A percentile compares a stretch with the other conserved stretches of the same genome.
Conservation (phyloP, 352 stramenopile species). For the Phytophthora citrophthora region DNA sequence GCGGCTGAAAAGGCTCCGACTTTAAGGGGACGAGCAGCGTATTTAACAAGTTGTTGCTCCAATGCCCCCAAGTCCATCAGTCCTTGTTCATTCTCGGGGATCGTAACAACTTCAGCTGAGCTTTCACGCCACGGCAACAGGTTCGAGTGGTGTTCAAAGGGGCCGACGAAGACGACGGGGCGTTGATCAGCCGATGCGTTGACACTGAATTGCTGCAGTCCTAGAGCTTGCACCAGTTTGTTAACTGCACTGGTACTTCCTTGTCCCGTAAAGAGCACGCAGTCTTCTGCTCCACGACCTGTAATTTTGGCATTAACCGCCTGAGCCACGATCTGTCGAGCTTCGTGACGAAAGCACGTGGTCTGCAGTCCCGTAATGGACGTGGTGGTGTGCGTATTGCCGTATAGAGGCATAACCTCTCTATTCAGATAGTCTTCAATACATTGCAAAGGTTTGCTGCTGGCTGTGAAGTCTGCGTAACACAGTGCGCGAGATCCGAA, state of each 20-base stretch:
- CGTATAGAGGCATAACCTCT: slow-evolving; percentile 94
- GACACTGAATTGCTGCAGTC: slow-evolving; percentile 44
- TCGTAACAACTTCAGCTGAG: slow-evolving; percentile 74
- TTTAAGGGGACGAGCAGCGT: slow-evolving; percentile 59
- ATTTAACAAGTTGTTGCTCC: slow-evolving; percentile 48
- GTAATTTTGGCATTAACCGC: slow-evolving; percentile 90
- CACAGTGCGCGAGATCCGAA: slow-evolving; percentile 82
- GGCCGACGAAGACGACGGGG: slow-evolving; percentile 92
- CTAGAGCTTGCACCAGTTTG: slow-evolving; percentile 80
- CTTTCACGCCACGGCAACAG: slow-evolving; percentile 97
- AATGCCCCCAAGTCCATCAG: slow-evolving; percentile 71
- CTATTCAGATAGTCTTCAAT: slow-evolving; percentile 92
- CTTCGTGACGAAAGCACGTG: slow-evolving; percentile 96
- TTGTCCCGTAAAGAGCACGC: slow-evolving; percentile 95
- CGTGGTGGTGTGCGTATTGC: slow-evolving; percentile 97
- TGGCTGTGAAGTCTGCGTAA: slow-evolving; percentile 97
- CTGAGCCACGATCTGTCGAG: slow-evolving; percentile 94
- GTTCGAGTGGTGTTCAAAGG: slow-evolving; percentile 99
- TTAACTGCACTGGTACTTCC: slow-evolving; percentile 87
- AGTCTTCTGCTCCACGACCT: slow-evolving; percentile 90
- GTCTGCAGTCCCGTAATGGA: slow-evolving; percentile 81
- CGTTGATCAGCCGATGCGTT: slow-evolving; percentile 9
- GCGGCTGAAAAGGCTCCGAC: slow-evolving; percentile 94
- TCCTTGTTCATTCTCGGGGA: slow-evolving; percentile 60
- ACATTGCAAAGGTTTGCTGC: slow-evolving; percentile 81